Conservation (phyloP, 75 land plant species). For the Picea sitchensis region DNA sequence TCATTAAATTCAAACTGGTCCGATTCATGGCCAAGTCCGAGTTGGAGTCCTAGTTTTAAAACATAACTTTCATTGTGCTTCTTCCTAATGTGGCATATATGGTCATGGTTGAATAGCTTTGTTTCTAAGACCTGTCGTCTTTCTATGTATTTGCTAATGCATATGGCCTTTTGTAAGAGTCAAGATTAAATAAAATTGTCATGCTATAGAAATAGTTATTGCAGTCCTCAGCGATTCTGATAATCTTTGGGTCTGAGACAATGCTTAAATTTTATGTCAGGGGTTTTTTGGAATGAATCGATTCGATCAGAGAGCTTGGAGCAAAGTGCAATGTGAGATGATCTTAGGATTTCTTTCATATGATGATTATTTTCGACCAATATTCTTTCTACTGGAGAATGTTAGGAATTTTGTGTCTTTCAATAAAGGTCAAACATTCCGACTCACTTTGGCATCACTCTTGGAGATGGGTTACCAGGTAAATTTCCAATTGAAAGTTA, state of each 20-base stretch:
- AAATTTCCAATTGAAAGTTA: neutral
- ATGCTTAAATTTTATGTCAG: slow-evolving; percentile 32
- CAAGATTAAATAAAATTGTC: too few species aligned
- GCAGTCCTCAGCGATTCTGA: too few species aligned
- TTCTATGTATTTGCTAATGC: neutral
- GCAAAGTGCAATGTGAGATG: slow-evolving; percentile 98
- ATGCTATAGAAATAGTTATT: too few species aligned
- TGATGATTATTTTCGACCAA: slow-evolving; percentile 91
- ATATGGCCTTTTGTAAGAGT: too few species aligned
- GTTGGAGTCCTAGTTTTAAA: too few species aligned
- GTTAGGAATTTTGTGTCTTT: slow-evolving; percentile 92
- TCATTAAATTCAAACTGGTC: too few species aligned
- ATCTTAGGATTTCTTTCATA: slow-evolving; percentile 88
- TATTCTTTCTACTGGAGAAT: slow-evolving; percentile 83
- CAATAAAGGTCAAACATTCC: slow-evolving; percentile 94
- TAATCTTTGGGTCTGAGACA: too few species aligned
- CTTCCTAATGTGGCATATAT: neutral
- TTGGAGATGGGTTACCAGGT: slow-evolving; percentile 89
- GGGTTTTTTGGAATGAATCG: slow-evolving; percentile 99
- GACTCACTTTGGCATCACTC: slow-evolving; percentile 64
- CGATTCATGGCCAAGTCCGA: too few species aligned
- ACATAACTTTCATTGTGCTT: neutral
- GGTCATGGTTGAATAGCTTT: neutral
- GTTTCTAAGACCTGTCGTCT: neutral
- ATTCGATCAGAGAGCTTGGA: slow-evolving; percentile 91